Evolutionary conservation across 2,329 filamentous ascomycete genomes (phyloP).

Genomic region (Amylocarpus encephaloides): DNA sequence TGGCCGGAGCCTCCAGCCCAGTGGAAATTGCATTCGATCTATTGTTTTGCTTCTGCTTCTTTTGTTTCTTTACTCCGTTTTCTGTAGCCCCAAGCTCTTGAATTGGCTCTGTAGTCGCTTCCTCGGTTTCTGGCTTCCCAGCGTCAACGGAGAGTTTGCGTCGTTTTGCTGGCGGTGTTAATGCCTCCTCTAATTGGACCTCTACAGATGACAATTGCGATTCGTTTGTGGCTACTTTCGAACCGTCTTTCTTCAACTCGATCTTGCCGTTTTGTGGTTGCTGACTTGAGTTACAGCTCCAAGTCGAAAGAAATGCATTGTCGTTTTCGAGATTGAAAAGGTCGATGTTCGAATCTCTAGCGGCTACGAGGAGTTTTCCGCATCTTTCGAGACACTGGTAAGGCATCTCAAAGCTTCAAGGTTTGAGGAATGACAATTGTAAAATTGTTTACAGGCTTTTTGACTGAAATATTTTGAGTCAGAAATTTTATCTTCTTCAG

Average conservation of each 20-base stretch:
- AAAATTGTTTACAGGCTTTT: neutral
- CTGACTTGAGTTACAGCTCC: conserved; percentile 23
- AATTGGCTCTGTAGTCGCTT: neutral
- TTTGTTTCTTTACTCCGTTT: conserved; percentile 9
- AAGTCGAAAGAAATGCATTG: conserved; percentile 43
- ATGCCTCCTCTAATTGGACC: conserved; percentile 6
- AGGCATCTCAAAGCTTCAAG: conserved; percentile 37
- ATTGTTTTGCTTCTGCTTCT: conserved; percentile 17
- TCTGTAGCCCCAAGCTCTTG: neutral
- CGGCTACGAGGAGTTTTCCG: conserved; percentile 61
- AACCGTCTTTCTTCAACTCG: neutral
- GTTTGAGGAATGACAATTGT: neutral
- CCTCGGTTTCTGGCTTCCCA: conserved; percentile 6
- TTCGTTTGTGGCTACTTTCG: conserved; percentile 4
- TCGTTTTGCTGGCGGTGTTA: conserved; percentile 28
- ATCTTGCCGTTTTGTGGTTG: neutral
- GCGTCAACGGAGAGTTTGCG: conserved; percentile 24
- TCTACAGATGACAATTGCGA: conserved; percentile 9
- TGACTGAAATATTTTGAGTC: too few relatives aligned
- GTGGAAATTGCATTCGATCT: conserved; percentile 16
- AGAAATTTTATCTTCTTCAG: too few relatives aligned
- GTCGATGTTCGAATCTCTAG: conserved; percentile 66
- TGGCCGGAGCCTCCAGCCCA: conserved; percentile 51
- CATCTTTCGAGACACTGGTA: conserved; percentile 56
- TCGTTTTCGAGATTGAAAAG: conserved; percentile 56